Percentiles rank a stretch among this genome's conserved stretches.
Conservation (phyloP, 1,284 basidiomycete species). For the Fomitopsis schrenkii region DNA sequence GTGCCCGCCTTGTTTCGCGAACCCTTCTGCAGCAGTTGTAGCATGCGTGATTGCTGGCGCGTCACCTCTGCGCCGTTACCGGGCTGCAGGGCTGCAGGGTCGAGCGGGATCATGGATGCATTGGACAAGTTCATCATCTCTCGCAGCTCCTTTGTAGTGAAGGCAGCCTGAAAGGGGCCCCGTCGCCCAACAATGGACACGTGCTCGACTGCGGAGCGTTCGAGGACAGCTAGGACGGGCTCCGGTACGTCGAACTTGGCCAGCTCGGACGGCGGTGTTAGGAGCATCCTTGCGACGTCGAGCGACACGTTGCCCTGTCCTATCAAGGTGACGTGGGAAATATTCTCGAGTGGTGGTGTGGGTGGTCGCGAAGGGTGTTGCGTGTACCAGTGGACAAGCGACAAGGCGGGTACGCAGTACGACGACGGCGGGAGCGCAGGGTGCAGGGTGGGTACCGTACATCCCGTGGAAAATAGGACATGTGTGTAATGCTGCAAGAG, state of each 20-base stretch:
- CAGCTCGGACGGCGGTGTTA: slow-evolving; percentile 64
- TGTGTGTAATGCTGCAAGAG: slow-evolving; percentile 76
- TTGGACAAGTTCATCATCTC: slow-evolving; percentile 83
- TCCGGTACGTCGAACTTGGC: slow-evolving; percentile 79
- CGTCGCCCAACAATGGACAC: slow-evolving; percentile 85
- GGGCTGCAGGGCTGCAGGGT: slow-evolving; percentile 38
- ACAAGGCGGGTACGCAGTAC: slow-evolving; percentile 76
- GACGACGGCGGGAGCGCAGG: slow-evolving; percentile 45
- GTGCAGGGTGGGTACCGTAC: slow-evolving; percentile 58
- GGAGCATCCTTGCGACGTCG: slow-evolving; percentile 89
- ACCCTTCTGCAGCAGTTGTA: slow-evolving; percentile 69
- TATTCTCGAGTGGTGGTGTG: slow-evolving; percentile 56
- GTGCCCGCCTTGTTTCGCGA: slow-evolving; percentile 47
- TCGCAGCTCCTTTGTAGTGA: slow-evolving; percentile 92
- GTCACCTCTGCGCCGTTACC: slow-evolving; percentile 33
- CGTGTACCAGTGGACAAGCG: slow-evolving; percentile 97
- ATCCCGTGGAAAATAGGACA: slow-evolving; percentile 79
- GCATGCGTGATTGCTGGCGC: slow-evolving; percentile 63
- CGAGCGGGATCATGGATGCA: slow-evolving; percentile 64
- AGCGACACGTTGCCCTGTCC: slow-evolving; percentile 97
- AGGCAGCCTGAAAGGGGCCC: slow-evolving; percentile 87
- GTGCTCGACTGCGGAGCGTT: slow-evolving; percentile 61
- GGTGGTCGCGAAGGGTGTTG: slow-evolving; percentile 71
- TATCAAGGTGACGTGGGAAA: slow-evolving; percentile 78
- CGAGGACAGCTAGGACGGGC: slow-evolving; percentile 69